These are phyloP conservation scores for Bacidia rubella DNA, from an alignment of 495 filamentous ascomycete species.

Conservation along the genomic window DNA sequence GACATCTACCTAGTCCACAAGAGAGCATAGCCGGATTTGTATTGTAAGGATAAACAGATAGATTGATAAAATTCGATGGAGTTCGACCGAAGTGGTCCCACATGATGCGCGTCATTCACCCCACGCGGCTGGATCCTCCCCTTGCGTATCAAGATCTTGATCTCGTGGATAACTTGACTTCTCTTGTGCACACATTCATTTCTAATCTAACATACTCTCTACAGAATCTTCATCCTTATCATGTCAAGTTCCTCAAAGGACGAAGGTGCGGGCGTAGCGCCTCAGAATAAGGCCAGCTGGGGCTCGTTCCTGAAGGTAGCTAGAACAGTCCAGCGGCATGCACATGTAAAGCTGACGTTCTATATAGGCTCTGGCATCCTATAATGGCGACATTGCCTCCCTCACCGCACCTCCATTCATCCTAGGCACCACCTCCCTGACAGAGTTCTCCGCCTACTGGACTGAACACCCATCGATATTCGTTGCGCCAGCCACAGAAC, in stretches of 20 bases:
- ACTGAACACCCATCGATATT: conserved; percentile 83
- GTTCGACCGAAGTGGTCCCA: too few species aligned
- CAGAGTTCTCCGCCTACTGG: conserved; percentile 96
- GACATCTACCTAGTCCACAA: too few species aligned
- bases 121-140: background rate
- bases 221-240: background rate
- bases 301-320: conserved; percentile 39
- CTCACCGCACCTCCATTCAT: conserved; percentile 95
- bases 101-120: background rate
- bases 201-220: background rate
- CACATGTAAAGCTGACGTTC: conserved; percentile 3
- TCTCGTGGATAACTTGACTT: background rate
- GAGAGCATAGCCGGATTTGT: too few species aligned
- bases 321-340: background rate
- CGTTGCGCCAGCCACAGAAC: conserved; percentile 68
- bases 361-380: conserved; percentile 75
- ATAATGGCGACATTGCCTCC: conserved; percentile 89
- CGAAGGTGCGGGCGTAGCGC: conserved; percentile 17
- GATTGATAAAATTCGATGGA: too few species aligned
- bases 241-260: conserved; percentile 9
- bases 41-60: too few species aligned
- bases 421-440: conserved; percentile 77
- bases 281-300: conserved; percentile 34
- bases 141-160: background rate
- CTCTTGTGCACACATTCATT: background rate